Conservation (phyloP, 768 basidiomycete species). For the Cyclocybe cylindracea region DNA sequence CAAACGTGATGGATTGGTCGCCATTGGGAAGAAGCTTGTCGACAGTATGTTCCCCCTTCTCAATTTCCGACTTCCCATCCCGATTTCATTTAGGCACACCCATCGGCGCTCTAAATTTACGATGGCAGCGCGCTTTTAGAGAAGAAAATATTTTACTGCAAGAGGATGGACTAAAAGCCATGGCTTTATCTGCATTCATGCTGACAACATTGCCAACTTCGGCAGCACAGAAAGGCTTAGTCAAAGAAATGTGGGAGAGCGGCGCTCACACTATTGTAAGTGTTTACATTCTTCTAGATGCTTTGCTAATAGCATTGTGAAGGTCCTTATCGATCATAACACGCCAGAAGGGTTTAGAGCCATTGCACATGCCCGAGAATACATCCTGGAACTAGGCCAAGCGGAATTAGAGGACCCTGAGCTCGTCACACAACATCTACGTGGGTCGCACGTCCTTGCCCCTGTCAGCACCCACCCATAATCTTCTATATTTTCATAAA, state of each 20-base stretch:
- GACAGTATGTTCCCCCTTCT: conserved; percentile 39
- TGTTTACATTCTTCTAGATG: conserved; percentile 1
- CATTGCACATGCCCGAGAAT: conserved; percentile 77
- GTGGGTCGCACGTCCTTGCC: conserved; percentile 83
- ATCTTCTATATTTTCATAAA: conserved; percentile 5
- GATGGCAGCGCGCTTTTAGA: conserved; percentile 61
- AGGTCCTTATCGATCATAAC: conserved; percentile 89
- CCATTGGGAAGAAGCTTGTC: conserved; percentile 66
- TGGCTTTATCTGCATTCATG: conserved; percentile 87
- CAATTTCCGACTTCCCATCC: not conserved
- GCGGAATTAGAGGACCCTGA: conserved; percentile 55
- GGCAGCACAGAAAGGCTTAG: conserved; percentile 60
- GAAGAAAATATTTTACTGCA: conserved; percentile 43
- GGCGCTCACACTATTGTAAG: conserved; percentile 80
- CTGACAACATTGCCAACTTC: conserved; percentile 71
- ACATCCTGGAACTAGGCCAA: conserved; percentile 63
- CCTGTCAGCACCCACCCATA: conserved; percentile 54
- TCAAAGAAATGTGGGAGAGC: conserved; percentile 90
- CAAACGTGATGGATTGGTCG: conserved; percentile 67
- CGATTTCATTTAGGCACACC: conserved; percentile 36
- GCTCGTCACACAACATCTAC: conserved; percentile 28
- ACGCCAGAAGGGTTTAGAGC: conserved; percentile 73
- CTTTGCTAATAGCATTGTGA: conserved; percentile 6
- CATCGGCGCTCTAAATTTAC: conserved; percentile 41
- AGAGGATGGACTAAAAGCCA: conserved; percentile 45